These are phyloP conservation scores for Populus hybrid DNA, from an alignment of 441 rosid genomes.

Conservation along the genomic window DNA sequence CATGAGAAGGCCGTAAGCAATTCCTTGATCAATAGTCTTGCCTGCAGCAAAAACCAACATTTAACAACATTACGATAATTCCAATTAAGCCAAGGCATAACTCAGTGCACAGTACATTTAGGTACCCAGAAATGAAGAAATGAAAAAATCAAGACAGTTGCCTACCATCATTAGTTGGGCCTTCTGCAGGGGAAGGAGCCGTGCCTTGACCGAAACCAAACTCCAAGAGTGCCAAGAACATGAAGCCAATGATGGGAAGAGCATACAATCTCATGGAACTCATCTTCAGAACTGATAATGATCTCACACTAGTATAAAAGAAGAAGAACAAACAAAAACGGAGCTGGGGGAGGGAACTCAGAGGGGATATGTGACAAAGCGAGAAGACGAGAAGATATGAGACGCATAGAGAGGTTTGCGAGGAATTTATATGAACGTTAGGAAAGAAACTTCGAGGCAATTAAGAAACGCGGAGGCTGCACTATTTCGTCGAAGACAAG, in stretches of 20 bases:
- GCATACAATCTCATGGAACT: conserved; percentile 19
- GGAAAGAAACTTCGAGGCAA: not conserved
- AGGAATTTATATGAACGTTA: not conserved
- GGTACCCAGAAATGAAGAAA: not conserved
- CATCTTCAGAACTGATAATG: conserved; percentile 13
- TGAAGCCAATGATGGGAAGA: conserved; percentile 23
- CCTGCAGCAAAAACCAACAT: conserved; percentile 27
- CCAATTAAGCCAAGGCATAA: not conserved
- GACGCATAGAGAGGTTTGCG: not conserved
- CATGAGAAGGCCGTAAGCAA: conserved; percentile 40
- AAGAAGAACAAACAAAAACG: no score
- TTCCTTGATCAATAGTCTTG: conserved; percentile 47
- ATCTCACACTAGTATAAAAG: not conserved
- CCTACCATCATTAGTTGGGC: conserved; percentile 37
- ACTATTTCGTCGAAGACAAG: not conserved
- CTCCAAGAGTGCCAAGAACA: conserved; percentile 39
- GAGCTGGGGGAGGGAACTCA: not conserved
- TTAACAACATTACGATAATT: no score
- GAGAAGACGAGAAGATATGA: not conserved
- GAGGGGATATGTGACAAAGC: not conserved
- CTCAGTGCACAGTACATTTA: not conserved
- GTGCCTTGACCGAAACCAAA: conserved; percentile 33
- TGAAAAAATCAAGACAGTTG: not conserved
- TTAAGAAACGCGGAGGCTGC: not conserved
- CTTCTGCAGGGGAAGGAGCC: conserved; percentile 32